Base-by-base conservation (phyloP, 345 rosid genomes). In the Syzygium grande region DNA sequence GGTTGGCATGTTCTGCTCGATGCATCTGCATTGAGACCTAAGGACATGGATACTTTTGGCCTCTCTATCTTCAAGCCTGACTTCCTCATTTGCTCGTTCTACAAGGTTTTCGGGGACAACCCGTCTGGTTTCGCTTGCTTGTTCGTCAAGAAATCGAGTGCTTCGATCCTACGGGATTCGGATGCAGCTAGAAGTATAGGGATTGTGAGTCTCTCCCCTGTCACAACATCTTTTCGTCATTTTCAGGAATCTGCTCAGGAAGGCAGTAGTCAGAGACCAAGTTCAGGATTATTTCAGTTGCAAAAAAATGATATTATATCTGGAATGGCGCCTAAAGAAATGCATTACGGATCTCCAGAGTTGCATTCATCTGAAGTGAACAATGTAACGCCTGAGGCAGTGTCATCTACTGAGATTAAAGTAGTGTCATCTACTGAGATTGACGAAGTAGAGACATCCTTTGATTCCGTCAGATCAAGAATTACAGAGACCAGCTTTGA, bases 1-100 rank as follows among this genome's bases (percentile, higher is more conserved):
- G 95, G 96, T 4, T 96, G 99, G 99, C 94, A 95, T 41, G 97
- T 95, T 23, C 85, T 96, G 92, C 95, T 97, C 30, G 99, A 97
- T 77, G 97, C 98, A 3, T 93, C 92, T 59, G 96, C 96, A 38
- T 89, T 96, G 80, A 94, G 97, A 46, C 91, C 95, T 15, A 97
- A 96, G 86, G 95, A 95, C 58, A 97, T 97, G 99, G 99, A 97
- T 27, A 95, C 99, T 12, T 86, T 97, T 58, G 99, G 99, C 7
- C 94, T 97, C 9, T 95, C 96, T 84, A 86, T 97, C 25, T 96
- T 95, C 89, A 92, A 92, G 87, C 99, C 99, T 13, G 98, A 96
- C 86, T 95, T 97, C 85, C 90, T 97, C 12, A 88, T 96, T 22
- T 97, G 95, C 91, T 94, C 96, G 9, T 96, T 96, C 88, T 94